These are phyloP conservation scores for Massariosphaeria phaeospora DNA, from an alignment of 495 filamentous ascomycete species.

Conservation along the genomic window DNA sequence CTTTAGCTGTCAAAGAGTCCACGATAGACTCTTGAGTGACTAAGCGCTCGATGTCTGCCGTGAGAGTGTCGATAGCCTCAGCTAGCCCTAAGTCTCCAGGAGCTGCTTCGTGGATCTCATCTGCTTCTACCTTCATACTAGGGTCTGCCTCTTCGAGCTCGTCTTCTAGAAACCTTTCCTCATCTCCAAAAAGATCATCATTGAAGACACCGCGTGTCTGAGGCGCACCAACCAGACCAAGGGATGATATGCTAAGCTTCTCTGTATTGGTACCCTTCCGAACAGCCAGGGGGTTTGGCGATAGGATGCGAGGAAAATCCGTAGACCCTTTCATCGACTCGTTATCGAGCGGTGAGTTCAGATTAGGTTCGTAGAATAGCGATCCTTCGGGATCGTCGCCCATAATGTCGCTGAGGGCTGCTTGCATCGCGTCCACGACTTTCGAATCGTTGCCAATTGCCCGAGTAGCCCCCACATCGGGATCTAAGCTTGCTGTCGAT, in stretches of 20 bases:
- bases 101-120: conserved; percentile 89
- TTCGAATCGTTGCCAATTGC: conserved; percentile 43
- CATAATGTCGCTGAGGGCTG: conserved; percentile 91
- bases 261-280: conserved; percentile 43
- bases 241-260: conserved; percentile 80
- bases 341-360: conserved; percentile 47
- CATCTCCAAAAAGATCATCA: conserved; percentile 88
- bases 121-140: conserved; percentile 48
- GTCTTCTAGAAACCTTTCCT: conserved; percentile 79
- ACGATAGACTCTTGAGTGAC: conserved; percentile 83
- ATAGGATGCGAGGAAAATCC: conserved; percentile 43
- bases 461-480: conserved; percentile 34
- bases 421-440: conserved; percentile 89
- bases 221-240: conserved; percentile 79
- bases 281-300: conserved; percentile 47
- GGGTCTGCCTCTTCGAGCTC: conserved; percentile 70
- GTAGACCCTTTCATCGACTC: conserved; percentile 53
- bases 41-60: conserved; percentile 83
- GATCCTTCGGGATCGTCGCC: conserved; percentile 61
- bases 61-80: conserved; percentile 82
- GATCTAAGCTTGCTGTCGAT: conserved; percentile 56
- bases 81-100: conserved; percentile 91
- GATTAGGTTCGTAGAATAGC: conserved; percentile 45
- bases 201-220: conserved; percentile 85
- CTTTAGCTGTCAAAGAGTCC: conserved; percentile 86